Percentiles rank a stretch among this genome's conserved stretches.
phyloP scores from a whole-genome alignment of 331 rosid species.

The Stylosanthes scabra region DNA sequence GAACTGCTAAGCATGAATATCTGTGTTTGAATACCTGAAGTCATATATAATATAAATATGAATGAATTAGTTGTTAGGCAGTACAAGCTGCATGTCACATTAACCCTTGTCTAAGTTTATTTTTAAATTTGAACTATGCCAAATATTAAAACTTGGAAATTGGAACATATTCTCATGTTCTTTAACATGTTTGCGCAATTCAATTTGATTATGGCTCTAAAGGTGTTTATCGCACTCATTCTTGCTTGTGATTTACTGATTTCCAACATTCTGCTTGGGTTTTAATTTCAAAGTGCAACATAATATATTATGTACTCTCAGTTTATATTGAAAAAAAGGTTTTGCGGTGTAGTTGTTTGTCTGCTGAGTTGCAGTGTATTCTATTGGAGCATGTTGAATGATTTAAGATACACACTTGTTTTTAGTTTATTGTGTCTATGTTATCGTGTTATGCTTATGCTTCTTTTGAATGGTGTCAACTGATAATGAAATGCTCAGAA shows the following conservation, averaged over 20 bases:
- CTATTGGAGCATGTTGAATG: background rate
- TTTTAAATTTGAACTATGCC: background rate
- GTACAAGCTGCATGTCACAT: background rate
- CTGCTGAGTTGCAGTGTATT: background rate
- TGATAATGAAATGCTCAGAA: conserved; percentile 9
- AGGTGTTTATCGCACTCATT: background rate
- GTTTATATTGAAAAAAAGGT: conserved; percentile 6
- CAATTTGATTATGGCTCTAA: background rate
- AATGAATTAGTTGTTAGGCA: conserved; percentile 9
- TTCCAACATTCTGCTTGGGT: background rate
- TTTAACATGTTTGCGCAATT: conserved; percentile 18
- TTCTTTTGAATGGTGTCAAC: conserved; percentile 18
- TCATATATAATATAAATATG: background rate
- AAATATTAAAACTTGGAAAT: conserved; percentile 16
- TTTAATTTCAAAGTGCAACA: background rate
- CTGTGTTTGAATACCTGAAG: conserved; percentile 5
- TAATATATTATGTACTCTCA: background rate
- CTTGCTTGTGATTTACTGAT: background rate
- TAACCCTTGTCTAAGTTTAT: background rate
- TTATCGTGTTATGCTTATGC: background rate
- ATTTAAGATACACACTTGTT: conserved; percentile 4
- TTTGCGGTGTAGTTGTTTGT: conserved; percentile 5
- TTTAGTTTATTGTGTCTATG: conserved; percentile 16
- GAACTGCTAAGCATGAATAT: background rate
- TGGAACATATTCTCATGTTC: conserved; percentile 16